Percentiles rank a stretch among this genome's conserved stretches.
Evolutionary conservation across 495 filamentous ascomycete genomes (phyloP).

Genomic region (Neurospora hispaniola): DNA sequence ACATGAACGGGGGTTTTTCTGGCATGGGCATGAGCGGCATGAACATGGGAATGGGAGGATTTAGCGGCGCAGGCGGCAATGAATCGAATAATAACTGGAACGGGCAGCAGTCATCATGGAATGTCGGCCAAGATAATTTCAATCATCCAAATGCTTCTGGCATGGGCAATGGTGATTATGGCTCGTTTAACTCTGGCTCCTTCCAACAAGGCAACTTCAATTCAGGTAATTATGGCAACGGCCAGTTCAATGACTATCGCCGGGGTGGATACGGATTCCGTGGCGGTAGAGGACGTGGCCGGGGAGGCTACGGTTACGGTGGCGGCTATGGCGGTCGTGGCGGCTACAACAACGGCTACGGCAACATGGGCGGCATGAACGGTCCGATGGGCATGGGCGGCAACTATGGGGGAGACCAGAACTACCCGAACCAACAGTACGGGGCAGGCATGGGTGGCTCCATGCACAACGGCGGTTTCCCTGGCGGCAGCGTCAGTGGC

Average conservation of each 20-base stretch:
- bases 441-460: slow-evolving; percentile 10
- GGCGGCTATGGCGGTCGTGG: slow-evolving; percentile 46
- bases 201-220: slow-evolving; percentile 48
- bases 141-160: slow-evolving; percentile 62
- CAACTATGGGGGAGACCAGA: slow-evolving; percentile 26
- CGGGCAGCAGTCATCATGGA: slow-evolving; percentile 57
- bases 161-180: slow-evolving; percentile 73
- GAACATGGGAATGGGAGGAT: slow-evolving; percentile 81
- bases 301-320: slow-evolving; percentile 33
- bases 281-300: slow-evolving; percentile 52
- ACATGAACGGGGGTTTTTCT: slow-evolving; percentile 64
- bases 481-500: slow-evolving; percentile 7
- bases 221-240: slow-evolving; percentile 53
- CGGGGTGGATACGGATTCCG: slow-evolving; percentile 38
- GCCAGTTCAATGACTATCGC: slow-evolving; percentile 56
- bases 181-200: slow-evolving; percentile 61
- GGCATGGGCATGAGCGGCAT: slow-evolving; percentile 89
- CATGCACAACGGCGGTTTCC: slow-evolving; percentile 2
- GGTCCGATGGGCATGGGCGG: slow-evolving; percentile 19
- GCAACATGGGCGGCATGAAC: slow-evolving; percentile 5
- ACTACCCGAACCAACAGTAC: slow-evolving; percentile 12
- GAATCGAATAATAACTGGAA: slow-evolving; percentile 52
- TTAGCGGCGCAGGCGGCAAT: slow-evolving; percentile 30
- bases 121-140: slow-evolving; percentile 61
- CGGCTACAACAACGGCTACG: slow-evolving; percentile 10